phyloP scores from a whole-genome alignment of 805 yeast species.

The Starmerella scarabaei region DNA sequence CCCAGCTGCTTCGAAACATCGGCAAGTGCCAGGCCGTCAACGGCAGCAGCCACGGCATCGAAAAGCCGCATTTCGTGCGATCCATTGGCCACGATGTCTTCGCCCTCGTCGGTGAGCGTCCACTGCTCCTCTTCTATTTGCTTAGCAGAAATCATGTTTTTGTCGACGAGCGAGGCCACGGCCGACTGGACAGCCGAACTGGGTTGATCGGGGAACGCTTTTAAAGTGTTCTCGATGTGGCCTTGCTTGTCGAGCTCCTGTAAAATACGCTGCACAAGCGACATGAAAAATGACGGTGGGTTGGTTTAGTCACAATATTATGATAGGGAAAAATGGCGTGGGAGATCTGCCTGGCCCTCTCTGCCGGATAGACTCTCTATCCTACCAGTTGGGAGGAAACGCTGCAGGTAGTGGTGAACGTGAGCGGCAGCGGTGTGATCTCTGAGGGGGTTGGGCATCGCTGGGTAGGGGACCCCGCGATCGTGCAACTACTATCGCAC shows the following conservation, averaged over 20 bases:
- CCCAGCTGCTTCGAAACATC: conserved; percentile 61
- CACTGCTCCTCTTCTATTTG: conserved; percentile 65
- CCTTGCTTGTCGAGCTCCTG: conserved; percentile 43
- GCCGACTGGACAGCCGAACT: conserved; percentile 42
- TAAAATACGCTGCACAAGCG: conserved; percentile 19
- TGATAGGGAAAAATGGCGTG: too few relatives aligned
- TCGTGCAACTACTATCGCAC: too few relatives aligned
- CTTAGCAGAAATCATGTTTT: conserved; percentile 61
- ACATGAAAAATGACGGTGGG: too few relatives aligned
- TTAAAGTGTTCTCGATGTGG: conserved; percentile 55
- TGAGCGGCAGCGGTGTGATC: too few relatives aligned
- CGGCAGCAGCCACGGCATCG: conserved; percentile 53
- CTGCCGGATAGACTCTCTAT: too few relatives aligned
- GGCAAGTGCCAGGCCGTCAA: conserved; percentile 70
- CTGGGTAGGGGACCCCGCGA: too few relatives aligned
- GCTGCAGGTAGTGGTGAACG: too few relatives aligned
- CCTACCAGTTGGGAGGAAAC: too few relatives aligned
- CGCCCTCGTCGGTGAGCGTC: conserved; percentile 68
- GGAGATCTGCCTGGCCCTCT: too few relatives aligned
- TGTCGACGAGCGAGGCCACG: conserved; percentile 72
- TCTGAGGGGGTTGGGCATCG: too few relatives aligned
- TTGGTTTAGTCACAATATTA: too few relatives aligned
- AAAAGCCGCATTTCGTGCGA: conserved; percentile 82
- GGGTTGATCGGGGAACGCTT: conserved; percentile 44
- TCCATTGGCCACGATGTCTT: conserved; percentile 63